phyloP scores from a whole-genome alignment of 129 eudicot genomes.

The Centella asiatica region DNA sequence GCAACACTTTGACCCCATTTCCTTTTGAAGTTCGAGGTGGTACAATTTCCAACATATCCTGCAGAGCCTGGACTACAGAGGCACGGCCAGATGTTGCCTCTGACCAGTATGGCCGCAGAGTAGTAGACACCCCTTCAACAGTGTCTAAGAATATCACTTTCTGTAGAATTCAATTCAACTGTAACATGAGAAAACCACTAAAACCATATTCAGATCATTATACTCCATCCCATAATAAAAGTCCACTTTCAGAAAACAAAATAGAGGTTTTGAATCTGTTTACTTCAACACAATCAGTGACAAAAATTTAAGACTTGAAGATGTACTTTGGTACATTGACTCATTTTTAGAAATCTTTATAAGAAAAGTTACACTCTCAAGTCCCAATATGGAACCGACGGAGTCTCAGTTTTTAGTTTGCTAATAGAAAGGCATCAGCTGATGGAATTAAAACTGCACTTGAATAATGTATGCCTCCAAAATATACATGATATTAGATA shows the following conservation, averaged over 20 bases:
- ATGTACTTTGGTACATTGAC: neutral
- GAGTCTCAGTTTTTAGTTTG: too few species aligned
- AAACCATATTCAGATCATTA: neutral
- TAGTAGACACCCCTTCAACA: slow-evolving; percentile 62
- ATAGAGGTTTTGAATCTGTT: too few species aligned
- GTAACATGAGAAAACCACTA: neutral
- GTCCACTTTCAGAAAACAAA: neutral
- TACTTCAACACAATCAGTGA: too few species aligned
- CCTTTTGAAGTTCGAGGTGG: slow-evolving; percentile 91
- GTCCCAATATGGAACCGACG: too few species aligned
- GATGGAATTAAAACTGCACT: too few species aligned
- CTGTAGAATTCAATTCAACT: slow-evolving; percentile 27
- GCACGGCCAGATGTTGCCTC: slow-evolving; percentile 69
- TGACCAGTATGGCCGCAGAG: slow-evolving; percentile 86
- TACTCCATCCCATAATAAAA: neutral
- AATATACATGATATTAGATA: too few species aligned
- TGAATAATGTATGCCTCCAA: too few species aligned
- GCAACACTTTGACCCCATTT: slow-evolving; percentile 69
- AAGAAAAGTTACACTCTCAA: too few species aligned
- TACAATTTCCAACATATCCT: slow-evolving; percentile 91
- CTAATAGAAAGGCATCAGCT: too few species aligned
- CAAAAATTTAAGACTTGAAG: too few species aligned
- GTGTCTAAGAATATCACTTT: slow-evolving; percentile 81
- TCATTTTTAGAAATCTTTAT: too few species aligned
- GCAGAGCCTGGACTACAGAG: slow-evolving; percentile 78